These are phyloP conservation scores for Sporisorium graminicola DNA, from an alignment of 1,284 basidiomycete species.

Conservation along the genomic window DNA sequence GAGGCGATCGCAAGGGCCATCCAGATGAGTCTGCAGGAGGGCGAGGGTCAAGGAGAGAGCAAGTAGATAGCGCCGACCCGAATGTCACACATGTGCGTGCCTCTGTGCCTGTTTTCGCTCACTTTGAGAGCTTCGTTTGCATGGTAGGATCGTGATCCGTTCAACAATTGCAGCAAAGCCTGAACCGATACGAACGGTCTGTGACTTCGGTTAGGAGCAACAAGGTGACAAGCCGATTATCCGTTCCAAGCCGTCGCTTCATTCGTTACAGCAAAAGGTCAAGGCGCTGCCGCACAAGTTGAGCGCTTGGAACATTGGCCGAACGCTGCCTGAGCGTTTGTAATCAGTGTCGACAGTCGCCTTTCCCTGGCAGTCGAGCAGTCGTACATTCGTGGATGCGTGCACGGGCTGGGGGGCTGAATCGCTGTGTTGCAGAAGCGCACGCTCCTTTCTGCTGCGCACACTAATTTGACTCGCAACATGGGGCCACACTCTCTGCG, in stretches of 20 bases:
- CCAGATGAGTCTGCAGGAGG: constrained; percentile 66
- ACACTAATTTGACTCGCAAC: neutral
- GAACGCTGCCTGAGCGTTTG: neutral
- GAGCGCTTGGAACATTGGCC: neutral
- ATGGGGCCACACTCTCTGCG: neutral
- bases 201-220: neutral
- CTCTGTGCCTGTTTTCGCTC: neutral
- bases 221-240: neutral
- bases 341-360: neutral
- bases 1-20: constrained; percentile 69
- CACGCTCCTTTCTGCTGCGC: constrained; percentile 10
- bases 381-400: neutral
- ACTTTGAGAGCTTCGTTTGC: neutral
- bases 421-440: constrained; percentile 8
- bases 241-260: constrained; percentile 4
- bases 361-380: neutral
- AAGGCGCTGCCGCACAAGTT: neutral
- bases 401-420: neutral
- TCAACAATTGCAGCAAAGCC: neutral
- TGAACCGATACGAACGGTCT: neutral
- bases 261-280: neutral
- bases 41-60: constrained; percentile 37
- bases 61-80: constrained; percentile 11
- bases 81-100: neutral
- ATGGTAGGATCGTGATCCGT: neutral